Percentiles rank a stretch among this genome's conserved stretches.
Evolutionary conservation across 2,329 filamentous ascomycete genomes (phyloP).

Genomic region (Sporothrix variecibatus): DNA sequence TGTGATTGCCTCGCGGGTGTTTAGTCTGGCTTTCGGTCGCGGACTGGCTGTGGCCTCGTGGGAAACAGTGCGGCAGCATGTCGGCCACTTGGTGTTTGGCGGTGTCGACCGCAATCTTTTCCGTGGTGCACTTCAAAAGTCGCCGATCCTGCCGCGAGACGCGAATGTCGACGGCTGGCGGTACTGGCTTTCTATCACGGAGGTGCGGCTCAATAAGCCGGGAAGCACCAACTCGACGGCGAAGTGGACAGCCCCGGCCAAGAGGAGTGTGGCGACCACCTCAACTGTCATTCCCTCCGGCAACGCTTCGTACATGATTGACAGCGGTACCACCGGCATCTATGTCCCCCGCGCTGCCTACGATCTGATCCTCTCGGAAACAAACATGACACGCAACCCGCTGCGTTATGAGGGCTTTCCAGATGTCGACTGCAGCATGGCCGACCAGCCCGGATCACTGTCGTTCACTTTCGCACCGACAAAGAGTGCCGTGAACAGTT

Average conservation of each 20-base stretch:
- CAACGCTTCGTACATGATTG: conserved; percentile 9
- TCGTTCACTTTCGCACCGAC: conserved; percentile 12
- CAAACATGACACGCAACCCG: conserved; percentile 14
- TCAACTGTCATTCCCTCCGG: background rate
- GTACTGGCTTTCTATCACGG: conserved; percentile 21
- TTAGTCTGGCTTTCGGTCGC: conserved; percentile 16
- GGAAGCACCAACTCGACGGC: background rate
- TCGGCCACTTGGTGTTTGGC: conserved; percentile 17
- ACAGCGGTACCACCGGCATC: conserved; percentile 24
- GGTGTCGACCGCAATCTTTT: conserved; percentile 25
- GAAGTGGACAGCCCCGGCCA: background rate
- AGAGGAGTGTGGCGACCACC: background rate
- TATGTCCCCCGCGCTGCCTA: conserved; percentile 16
- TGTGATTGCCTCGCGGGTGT: conserved; percentile 18
- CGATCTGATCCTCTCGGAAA: conserved; percentile 12
- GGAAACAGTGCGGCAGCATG: background rate
- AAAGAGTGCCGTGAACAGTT: background rate
- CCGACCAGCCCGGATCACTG: background rate
- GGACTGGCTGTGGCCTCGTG: conserved; percentile 1
- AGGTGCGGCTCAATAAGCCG: conserved; percentile 13
- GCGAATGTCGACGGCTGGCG: conserved; percentile 19
- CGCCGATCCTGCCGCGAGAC: conserved; percentile 15
- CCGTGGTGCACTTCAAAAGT: background rate
- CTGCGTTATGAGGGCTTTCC: conserved; percentile 18
- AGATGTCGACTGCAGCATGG: conserved; percentile 19